phyloP scores from a whole-genome alignment of 805 yeast species.

The Metschnikowia santaceciliae region DNA sequence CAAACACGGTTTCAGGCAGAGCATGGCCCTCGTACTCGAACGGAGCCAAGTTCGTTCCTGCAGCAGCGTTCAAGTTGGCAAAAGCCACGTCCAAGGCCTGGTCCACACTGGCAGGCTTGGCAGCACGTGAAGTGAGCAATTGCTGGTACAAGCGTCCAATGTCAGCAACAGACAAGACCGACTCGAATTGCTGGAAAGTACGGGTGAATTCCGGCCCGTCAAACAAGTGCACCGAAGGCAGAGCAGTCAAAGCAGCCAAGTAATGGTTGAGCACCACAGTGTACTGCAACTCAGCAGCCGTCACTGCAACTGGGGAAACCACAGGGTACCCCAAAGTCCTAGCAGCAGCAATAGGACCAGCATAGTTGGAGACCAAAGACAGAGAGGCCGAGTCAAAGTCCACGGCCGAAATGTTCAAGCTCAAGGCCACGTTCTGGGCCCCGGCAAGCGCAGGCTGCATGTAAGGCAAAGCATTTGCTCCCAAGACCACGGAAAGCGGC shows the following conservation, averaged over 20 bases:
- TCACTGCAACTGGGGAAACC: slow-evolving; percentile 55
- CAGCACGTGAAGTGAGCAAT: slow-evolving; percentile 27
- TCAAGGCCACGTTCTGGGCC: slow-evolving; percentile 46
- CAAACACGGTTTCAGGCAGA: slow-evolving; percentile 70
- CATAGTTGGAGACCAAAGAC: slow-evolving; percentile 60
- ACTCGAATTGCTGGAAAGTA: slow-evolving; percentile 44
- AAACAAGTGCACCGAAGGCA: slow-evolving; percentile 67
- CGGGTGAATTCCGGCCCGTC: slow-evolving; percentile 72
- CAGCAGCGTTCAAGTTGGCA: slow-evolving; percentile 45
- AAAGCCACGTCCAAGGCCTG: slow-evolving; percentile 47
- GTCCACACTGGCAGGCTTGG: slow-evolving; percentile 22
- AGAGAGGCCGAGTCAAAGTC: slow-evolving; percentile 57
- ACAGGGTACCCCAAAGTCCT: slow-evolving; percentile 62
- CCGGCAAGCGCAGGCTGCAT: slow-evolving; percentile 58
- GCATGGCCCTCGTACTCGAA: slow-evolving; percentile 68
- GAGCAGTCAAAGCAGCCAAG: slow-evolving; percentile 45
- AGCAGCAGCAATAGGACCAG: slow-evolving; percentile 58
- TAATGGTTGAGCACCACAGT: slow-evolving; percentile 61
- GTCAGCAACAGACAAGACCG: slow-evolving; percentile 41
- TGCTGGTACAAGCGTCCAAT: slow-evolving; percentile 37
- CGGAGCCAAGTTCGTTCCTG: slow-evolving; percentile 52
- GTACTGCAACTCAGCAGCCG: slow-evolving; percentile 60
- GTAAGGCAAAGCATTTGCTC: slow-evolving; percentile 63
- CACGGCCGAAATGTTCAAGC: slow-evolving; percentile 72
- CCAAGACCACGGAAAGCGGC: slow-evolving; percentile 49